Evolutionary conservation across 2,329 filamentous ascomycete species (phyloP).

Genomic region (Colletotrichum neosansevieriae): DNA sequence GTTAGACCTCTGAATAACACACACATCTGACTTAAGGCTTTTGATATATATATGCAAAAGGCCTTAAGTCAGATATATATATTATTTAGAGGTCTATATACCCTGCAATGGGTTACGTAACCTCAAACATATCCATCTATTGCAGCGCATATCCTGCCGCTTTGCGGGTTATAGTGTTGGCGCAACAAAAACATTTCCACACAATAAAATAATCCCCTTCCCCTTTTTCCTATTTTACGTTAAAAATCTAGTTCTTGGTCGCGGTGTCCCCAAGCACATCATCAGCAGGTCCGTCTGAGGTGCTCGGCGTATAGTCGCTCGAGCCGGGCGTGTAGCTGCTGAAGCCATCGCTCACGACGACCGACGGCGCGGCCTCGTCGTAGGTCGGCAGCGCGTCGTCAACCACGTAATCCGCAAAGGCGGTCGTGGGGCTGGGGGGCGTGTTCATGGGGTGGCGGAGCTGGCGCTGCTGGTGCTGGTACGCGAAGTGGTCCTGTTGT

Average conservation of each 20-base stretch:
- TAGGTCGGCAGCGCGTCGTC: constrained; percentile 58
- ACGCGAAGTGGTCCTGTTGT: constrained; percentile 35
- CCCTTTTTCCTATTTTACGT: not conserved
- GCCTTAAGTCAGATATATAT: no score
- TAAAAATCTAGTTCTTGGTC: constrained; percentile 41
- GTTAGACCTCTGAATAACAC: no score
- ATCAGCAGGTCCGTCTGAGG: constrained; percentile 36
- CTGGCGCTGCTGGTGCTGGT: constrained; percentile 35
- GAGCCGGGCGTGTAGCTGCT: constrained; percentile 53
- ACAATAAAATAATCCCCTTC: not conserved
- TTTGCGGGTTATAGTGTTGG: no score
- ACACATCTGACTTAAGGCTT: no score
- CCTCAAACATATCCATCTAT: no score
- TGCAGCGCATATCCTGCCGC: no score
- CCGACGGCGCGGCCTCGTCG: constrained; percentile 50
- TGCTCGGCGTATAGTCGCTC: constrained; percentile 44
- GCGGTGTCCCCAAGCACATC: constrained; percentile 42
- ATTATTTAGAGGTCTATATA: no score
- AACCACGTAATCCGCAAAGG: constrained; percentile 46
- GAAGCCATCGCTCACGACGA: constrained; percentile 58
- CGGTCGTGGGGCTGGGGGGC: constrained; percentile 46
- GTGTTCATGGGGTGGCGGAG: constrained; percentile 28
- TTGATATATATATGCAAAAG: no score
- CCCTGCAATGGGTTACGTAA: no score
- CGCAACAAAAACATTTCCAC: no score